phyloP scores from a whole-genome alignment of 2,329 filamentous ascomycete genomes.

The Exophiala calicioides region DNA sequence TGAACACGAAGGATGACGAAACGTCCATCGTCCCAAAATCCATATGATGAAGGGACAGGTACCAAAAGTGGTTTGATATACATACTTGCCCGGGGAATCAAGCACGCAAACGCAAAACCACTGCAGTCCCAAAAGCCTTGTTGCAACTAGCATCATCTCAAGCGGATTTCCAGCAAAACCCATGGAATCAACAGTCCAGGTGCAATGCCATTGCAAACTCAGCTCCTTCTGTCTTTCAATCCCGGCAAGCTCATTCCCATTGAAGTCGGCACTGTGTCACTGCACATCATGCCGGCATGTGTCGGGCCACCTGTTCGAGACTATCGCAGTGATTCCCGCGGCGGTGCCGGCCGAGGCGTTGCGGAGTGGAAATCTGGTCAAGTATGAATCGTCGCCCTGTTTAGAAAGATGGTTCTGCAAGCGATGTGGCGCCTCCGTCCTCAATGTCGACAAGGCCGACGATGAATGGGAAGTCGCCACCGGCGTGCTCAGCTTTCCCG shows the following conservation, averaged over 20 bases:
- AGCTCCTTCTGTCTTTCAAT: slow-evolving; percentile 22
- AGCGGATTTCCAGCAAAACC: no score
- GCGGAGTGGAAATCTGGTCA: slow-evolving; percentile 2
- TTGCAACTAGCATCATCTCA: no score
- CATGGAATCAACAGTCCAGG: no score
- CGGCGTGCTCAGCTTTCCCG: slow-evolving; percentile 16
- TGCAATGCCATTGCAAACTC: slow-evolving; percentile 20
- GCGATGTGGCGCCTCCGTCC: slow-evolving; percentile 20
- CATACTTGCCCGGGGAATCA: no score
- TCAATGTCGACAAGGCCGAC: slow-evolving; percentile 17
- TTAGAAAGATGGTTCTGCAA: slow-evolving; percentile 22
- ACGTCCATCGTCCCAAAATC: no score
- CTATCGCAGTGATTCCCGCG: slow-evolving; percentile 24
- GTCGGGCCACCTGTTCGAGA: slow-evolving; percentile 47
- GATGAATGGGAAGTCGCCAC: slow-evolving; percentile 26
- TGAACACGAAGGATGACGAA: no score
- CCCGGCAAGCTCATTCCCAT: slow-evolving; percentile 19
- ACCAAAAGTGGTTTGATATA: no score
- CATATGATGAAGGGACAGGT: no score
- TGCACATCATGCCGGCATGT: slow-evolving; percentile 53
- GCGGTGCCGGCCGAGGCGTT: slow-evolving; percentile 9
- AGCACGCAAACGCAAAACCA: background rate
- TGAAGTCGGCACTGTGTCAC: slow-evolving; percentile 49
- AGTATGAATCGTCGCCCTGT: slow-evolving; percentile 14
- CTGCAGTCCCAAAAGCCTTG: no score